Evolutionary conservation across 2,329 filamentous ascomycete genomes (phyloP).

Genomic region (Fusarium verrucosum): DNA sequence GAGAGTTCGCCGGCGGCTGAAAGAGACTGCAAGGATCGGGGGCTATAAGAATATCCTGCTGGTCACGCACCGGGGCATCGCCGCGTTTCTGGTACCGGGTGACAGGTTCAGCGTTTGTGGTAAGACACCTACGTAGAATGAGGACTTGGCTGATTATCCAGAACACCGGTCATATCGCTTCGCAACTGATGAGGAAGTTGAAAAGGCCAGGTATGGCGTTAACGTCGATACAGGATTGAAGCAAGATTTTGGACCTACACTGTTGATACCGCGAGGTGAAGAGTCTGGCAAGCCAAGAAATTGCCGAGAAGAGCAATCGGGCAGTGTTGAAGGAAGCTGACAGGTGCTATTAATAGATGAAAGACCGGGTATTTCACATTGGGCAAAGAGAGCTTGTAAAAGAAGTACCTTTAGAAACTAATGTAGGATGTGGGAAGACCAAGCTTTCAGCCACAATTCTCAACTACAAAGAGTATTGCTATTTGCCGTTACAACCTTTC

Average conservation of each 20-base stretch:
- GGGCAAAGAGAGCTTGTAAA: too few relatives aligned
- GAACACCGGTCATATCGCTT: conserved; percentile 34
- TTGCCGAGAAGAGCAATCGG: not conserved
- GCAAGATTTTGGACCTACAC: conserved; percentile 35
- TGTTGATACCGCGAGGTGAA: conserved; percentile 14
- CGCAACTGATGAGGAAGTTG: conserved; percentile 6
- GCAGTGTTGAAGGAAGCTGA: not conserved
- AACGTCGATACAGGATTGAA: conserved; percentile 23
- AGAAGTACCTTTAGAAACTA: too few relatives aligned
- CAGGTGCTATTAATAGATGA: not conserved
- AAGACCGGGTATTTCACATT: too few relatives aligned
- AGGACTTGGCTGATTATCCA: not conserved
- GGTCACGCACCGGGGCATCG: conserved; percentile 34
- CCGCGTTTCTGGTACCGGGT: conserved; percentile 35
- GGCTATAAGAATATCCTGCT: conserved; percentile 32
- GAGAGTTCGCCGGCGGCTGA: conserved; percentile 27
- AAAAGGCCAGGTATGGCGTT: conserved; percentile 2
- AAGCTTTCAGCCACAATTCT: too few relatives aligned
- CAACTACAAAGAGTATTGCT: too few relatives aligned
- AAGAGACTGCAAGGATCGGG: conserved; percentile 1
- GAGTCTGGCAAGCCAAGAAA: not conserved
- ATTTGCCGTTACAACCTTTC: too few relatives aligned
- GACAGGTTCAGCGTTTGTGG: conserved; percentile 34
- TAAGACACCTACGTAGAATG: not conserved
- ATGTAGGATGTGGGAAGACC: too few relatives aligned